A percentile compares a stretch with the other conserved stretches of the same genome.
phyloP scores from a whole-genome alignment of 2,329 filamentous ascomycete species.

The Aspergillus novofumigatus region DNA sequence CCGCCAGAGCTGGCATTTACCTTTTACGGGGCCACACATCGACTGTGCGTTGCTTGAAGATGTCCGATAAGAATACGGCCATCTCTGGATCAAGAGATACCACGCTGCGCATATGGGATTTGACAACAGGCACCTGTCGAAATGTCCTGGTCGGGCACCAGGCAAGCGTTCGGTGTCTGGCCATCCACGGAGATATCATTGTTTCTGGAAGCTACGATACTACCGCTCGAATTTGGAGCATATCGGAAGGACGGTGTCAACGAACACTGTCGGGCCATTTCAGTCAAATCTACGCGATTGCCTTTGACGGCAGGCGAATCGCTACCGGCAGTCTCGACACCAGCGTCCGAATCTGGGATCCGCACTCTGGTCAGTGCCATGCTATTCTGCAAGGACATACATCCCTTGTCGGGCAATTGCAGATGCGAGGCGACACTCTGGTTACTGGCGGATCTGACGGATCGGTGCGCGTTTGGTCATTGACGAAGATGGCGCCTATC shows the following conservation, averaged over 20 bases:
- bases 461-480: constrained; percentile 91
- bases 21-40: constrained; percentile 92
- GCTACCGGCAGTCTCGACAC: constrained; percentile 96
- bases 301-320: constrained; percentile 89
- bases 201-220: constrained; percentile 99
- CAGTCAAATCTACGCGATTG: constrained; percentile 98
- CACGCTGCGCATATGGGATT: constrained; percentile 91
- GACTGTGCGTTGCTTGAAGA: constrained; percentile 94
- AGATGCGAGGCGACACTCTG: constrained; percentile 90
- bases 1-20: constrained; percentile 64
- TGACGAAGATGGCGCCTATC: constrained; percentile 85
- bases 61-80: constrained; percentile 89
- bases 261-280: constrained; percentile 91
- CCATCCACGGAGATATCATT: constrained; percentile 92
- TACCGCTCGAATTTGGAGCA: constrained; percentile 95
- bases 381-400: constrained; percentile 96
- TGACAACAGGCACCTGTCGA: constrained; percentile 78
- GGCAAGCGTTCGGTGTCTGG: constrained; percentile 88
- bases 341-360: constrained; percentile 95
- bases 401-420: constrained; percentile 90
- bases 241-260: constrained; percentile 88
- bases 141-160: constrained; percentile 93
- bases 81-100: constrained; percentile 97
- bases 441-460: constrained; percentile 96
- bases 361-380: constrained; percentile 76